Percentiles rank a stretch among this genome's conserved stretches.
These are phyloP conservation scores for Porphyrellus sp. DNA, from an alignment of 1,284 basidiomycete species.

Conservation along the genomic window DNA sequence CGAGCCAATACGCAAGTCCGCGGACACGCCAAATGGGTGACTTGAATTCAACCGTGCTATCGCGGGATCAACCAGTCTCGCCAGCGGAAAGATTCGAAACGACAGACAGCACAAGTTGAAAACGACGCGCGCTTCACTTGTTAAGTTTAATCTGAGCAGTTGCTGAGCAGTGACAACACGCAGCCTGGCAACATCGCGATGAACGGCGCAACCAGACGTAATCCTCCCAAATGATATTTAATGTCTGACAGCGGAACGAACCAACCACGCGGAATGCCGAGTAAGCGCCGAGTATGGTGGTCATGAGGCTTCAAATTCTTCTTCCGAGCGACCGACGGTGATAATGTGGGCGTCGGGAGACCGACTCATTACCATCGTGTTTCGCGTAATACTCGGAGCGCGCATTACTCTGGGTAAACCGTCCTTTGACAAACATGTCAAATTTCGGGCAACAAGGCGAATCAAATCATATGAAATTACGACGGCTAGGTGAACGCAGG, in stretches of 20 bases:
- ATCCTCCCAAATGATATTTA: background rate
- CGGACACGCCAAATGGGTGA: too few species aligned
- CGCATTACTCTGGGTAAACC: background rate
- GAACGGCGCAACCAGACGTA: too few species aligned
- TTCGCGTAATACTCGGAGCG: conserved; percentile 15
- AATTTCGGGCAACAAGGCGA: conserved; percentile 3
- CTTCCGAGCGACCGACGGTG: conserved; percentile 42
- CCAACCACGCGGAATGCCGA: conserved; percentile 39
- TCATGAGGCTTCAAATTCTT: conserved; percentile 49
- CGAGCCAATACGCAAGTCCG: too few species aligned
- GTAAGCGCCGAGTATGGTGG: conserved; percentile 26
- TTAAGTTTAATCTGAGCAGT: too few species aligned
- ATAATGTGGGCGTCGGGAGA: conserved; percentile 34
- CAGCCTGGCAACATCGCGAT: too few species aligned
- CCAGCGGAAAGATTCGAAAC: too few species aligned
- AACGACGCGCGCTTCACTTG: too few species aligned
- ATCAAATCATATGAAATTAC: conserved; percentile 9
- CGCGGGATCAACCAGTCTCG: too few species aligned
- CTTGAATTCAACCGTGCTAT: too few species aligned
- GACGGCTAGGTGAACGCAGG: conserved; percentile 5
- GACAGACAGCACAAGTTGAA: too few species aligned
- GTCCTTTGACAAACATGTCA: background rate
- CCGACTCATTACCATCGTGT: conserved; percentile 33
- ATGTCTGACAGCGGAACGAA: conserved; percentile 68
- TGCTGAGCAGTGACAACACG: too few species aligned